phyloP scores from a whole-genome alignment of 129 eudicot species.

The Escallonia herrerae region DNA sequence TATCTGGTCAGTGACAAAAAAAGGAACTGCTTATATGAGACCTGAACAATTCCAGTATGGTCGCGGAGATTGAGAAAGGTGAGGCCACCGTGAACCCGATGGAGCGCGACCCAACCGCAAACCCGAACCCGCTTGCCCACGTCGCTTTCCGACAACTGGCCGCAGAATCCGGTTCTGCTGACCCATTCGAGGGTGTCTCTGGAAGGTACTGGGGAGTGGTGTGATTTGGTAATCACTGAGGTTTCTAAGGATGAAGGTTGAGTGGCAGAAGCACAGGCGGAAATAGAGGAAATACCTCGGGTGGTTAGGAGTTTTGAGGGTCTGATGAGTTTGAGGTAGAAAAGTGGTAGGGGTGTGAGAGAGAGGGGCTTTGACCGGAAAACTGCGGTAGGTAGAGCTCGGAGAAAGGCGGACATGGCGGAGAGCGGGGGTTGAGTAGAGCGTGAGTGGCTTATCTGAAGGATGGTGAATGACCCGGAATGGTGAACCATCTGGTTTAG shows the following conservation, averaged over 20 bases:
- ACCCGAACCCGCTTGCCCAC: conserved; percentile 77
- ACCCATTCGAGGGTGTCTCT: conserved; percentile 65
- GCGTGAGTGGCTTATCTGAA: conserved; percentile 18
- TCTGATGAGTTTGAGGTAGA: conserved; percentile 25
- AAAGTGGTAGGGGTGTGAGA: conserved; percentile 27
- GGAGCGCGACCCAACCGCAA: conserved; percentile 98
- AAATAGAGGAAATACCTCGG: conserved; percentile 19
- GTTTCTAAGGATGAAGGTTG: conserved; percentile 25
- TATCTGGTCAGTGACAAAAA: not conserved
- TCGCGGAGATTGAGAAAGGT: conserved; percentile 77
- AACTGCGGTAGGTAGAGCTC: conserved; percentile 58
- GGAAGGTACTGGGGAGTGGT: conserved; percentile 18
- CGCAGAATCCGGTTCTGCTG: conserved; percentile 55
- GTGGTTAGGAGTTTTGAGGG: conserved; percentile 9
- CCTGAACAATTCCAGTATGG: conserved; percentile 90
- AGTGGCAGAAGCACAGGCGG: conserved; percentile 32
- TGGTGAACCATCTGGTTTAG: too few relatives aligned
- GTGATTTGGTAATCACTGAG: conserved; percentile 1
- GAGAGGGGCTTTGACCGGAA: conserved; percentile 48
- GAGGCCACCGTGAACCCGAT: conserved; percentile 79
- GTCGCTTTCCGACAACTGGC: conserved; percentile 62
- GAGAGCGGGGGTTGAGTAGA: not conserved
- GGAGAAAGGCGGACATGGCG: conserved; percentile 56
- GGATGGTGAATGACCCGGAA: too few relatives aligned
- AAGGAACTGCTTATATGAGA: conserved; percentile 7